Conservation (phyloP, 2,329 filamentous ascomycete genomes). For the Epicoccum sorghinum region DNA sequence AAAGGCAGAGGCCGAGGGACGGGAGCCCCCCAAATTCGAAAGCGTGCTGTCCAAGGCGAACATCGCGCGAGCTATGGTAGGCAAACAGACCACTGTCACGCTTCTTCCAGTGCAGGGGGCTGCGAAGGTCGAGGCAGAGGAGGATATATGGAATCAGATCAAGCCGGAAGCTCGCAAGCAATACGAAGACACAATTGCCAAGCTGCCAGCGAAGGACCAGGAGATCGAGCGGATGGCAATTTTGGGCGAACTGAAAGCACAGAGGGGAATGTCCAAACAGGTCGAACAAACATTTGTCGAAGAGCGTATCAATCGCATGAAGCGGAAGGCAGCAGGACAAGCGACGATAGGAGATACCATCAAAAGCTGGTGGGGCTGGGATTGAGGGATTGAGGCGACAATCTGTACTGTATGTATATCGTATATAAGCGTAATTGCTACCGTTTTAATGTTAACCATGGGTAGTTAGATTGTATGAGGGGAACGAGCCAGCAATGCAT, state of each 20-base stretch:
- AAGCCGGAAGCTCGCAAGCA: constrained; percentile 36
- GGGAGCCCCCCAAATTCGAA: constrained; percentile 63
- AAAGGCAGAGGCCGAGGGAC: constrained; percentile 66
- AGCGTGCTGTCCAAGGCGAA: constrained; percentile 57
- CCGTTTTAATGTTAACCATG: background rate
- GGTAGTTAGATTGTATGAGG: too few relatives aligned
- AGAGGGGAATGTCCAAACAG: constrained; percentile 38
- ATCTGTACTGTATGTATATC: constrained; percentile 13
- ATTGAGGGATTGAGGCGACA: constrained; percentile 16
- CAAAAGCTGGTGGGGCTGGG: constrained; percentile 47
- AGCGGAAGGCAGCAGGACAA: constrained; percentile 43
- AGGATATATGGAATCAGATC: constrained; percentile 40
- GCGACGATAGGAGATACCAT: constrained; percentile 47
- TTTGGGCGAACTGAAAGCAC: constrained; percentile 42
- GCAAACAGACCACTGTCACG: constrained; percentile 17
- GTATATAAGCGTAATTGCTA: constrained; percentile 6
- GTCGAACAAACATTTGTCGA: constrained; percentile 42
- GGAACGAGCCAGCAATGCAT: too few relatives aligned
- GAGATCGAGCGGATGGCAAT: constrained; percentile 45
- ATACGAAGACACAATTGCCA: constrained; percentile 43
- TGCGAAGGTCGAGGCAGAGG: constrained; percentile 23
- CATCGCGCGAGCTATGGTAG: constrained; percentile 33
- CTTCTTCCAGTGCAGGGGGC: constrained; percentile 7
- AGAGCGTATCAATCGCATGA: constrained; percentile 44
- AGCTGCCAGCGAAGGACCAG: constrained; percentile 37